Conservation (phyloP, 1,284 basidiomycete species). For the Boletellus deceptivus region DNA sequence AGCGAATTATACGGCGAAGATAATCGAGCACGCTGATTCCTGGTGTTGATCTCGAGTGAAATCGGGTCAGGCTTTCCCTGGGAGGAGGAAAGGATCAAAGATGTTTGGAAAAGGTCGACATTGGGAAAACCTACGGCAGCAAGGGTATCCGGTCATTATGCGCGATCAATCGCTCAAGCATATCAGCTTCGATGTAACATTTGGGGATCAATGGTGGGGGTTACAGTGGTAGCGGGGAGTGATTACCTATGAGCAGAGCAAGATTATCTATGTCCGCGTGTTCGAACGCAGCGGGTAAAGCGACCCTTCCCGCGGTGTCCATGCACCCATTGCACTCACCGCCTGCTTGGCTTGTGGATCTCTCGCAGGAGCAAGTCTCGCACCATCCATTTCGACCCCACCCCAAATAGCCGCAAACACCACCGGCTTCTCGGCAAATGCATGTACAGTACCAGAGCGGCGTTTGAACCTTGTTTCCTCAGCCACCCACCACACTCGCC, state of each 20-base stretch:
- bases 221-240: conserved; percentile 11
- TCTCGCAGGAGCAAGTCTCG: neutral
- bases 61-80: conserved; percentile 84
- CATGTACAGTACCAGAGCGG: conserved; percentile 57
- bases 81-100: conserved; percentile 27
- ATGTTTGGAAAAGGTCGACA: conserved; percentile 10
- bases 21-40: conserved; percentile 86
- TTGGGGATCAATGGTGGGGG: conserved; percentile 18
- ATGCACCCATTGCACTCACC: conserved; percentile 65
- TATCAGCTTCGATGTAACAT: conserved; percentile 63
- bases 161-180: conserved; percentile 87
- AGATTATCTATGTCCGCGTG: conserved; percentile 78
- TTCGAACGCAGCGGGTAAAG: conserved; percentile 72
- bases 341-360: conserved; percentile 24
- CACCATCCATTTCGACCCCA: neutral
- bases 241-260: conserved; percentile 79
- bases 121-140: conserved; percentile 57
- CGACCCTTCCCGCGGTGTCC: conserved; percentile 73
- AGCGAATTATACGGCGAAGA: conserved; percentile 85
- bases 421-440: conserved; percentile 20
- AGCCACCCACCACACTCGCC: conserved; percentile 15
- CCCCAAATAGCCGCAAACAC: conserved; percentile 26
- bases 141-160: conserved; percentile 94
- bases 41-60: conserved; percentile 89
- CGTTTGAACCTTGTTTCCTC: conserved; percentile 49